Evolutionary conservation across 345 rosid species (phyloP).

Genomic region (Psidium friedrichsthalianum): DNA sequence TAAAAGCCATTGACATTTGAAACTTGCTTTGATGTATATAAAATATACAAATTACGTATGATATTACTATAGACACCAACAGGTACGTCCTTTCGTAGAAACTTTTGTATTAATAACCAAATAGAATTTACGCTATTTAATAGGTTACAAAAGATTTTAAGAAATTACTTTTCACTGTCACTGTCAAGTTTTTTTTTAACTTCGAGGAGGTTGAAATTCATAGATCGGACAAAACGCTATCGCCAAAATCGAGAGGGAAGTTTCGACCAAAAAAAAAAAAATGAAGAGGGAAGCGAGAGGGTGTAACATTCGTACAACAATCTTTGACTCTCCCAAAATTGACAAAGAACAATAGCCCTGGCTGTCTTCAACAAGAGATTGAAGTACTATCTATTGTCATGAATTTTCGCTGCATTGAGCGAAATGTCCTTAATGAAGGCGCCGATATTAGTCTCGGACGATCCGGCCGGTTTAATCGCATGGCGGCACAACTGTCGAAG

Average conservation of each 20-base stretch:
- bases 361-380: not conserved
- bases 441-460: not conserved
- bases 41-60: not conserved
- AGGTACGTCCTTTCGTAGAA: not conserved
- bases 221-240: not conserved
- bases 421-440: not conserved
- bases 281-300: too few species aligned
- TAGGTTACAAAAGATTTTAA: not conserved
- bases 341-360: not conserved
- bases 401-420: not conserved
- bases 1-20: not conserved
- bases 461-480: conserved; percentile 13
- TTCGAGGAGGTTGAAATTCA: not conserved
- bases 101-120: not conserved
- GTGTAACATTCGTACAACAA: not conserved
- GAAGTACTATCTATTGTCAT: not conserved
- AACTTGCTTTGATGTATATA: not conserved
- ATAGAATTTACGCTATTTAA: not conserved
- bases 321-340: not conserved
- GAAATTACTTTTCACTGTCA: not conserved
- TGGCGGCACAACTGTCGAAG: not conserved
- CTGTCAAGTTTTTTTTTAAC: not conserved
- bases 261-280: too few species aligned
- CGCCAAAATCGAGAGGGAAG: not conserved
- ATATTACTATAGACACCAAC: not conserved